phyloP scores from a whole-genome alignment of 257 asterid species.

The Avicennia marina region DNA sequence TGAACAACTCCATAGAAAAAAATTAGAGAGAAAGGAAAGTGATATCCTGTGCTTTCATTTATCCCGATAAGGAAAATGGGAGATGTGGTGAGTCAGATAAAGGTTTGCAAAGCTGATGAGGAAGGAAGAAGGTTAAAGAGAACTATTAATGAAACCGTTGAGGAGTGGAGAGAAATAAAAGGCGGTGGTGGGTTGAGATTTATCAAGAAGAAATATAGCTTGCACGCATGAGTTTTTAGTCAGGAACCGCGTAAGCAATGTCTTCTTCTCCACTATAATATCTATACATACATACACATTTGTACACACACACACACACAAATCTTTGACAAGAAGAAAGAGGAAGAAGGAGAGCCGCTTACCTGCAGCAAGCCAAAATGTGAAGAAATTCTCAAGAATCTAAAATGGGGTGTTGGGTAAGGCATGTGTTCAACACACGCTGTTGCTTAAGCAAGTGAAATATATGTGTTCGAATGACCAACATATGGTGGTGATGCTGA shows the following conservation, averaged over 20 bases:
- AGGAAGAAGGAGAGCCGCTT: not conserved
- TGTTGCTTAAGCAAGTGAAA: too few species aligned
- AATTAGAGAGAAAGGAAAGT: too few species aligned
- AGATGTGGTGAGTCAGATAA: too few species aligned
- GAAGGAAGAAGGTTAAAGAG: slow-evolving; percentile 60
- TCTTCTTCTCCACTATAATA: too few species aligned
- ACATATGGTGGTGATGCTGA: too few species aligned
- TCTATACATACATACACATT: not conserved
- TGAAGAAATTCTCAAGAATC: not conserved
- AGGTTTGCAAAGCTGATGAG: slow-evolving; percentile 22
- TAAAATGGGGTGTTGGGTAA: too few species aligned
- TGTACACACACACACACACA: too few species aligned
- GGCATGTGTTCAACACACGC: slow-evolving; percentile 18
- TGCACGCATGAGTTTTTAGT: slow-evolving; percentile 67
- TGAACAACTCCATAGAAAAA: too few species aligned
- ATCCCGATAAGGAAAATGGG: too few species aligned
- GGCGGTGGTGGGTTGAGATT: slow-evolving; percentile 23
- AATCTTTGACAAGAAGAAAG: slow-evolving; percentile 22
- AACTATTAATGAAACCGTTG: slow-evolving; percentile 40
- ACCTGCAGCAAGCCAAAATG: not conserved
- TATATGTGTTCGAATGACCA: too few species aligned
- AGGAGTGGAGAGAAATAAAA: slow-evolving; percentile 14
- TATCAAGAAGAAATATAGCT: slow-evolving; percentile 41
- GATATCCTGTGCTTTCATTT: too few species aligned
- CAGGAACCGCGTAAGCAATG: too few species aligned